Conservation (phyloP, 305 asterid species). For the Caryopteris hybrid region DNA sequence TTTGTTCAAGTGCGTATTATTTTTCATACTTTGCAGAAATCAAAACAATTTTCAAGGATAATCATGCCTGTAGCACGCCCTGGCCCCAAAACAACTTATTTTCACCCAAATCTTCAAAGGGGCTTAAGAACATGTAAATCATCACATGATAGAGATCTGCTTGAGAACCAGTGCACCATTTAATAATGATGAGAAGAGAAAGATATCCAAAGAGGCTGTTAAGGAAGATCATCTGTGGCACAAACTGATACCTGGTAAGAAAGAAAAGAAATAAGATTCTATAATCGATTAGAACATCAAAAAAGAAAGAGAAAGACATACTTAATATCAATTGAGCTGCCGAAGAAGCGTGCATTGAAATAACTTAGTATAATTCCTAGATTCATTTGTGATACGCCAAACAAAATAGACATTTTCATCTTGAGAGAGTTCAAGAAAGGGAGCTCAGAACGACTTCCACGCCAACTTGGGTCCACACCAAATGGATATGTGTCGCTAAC, state of each 20-base stretch:
- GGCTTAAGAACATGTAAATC: slow-evolving; percentile 97
- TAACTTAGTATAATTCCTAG: slow-evolving; percentile 82
- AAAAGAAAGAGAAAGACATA: slow-evolving; percentile 20
- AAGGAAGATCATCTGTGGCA: slow-evolving; percentile 90
- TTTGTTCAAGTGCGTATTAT: background rate
- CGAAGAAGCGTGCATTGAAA: slow-evolving; percentile 81
- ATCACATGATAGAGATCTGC: slow-evolving; percentile 95
- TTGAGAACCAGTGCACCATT: slow-evolving; percentile 96
- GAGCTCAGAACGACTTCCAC: slow-evolving; percentile 95
- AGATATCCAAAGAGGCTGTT: slow-evolving; percentile 96
- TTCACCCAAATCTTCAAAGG: slow-evolving; percentile 85
- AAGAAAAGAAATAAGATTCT: slow-evolving; percentile 31
- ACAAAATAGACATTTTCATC: slow-evolving; percentile 93
- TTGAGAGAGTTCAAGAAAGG: slow-evolving; percentile 94
- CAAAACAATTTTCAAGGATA: slow-evolving; percentile 16
- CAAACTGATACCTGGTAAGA: slow-evolving; percentile 78
- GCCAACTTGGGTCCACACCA: slow-evolving; percentile 99
- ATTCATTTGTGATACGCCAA: slow-evolving; percentile 91
- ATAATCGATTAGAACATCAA: slow-evolving; percentile 3
- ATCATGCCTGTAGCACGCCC: slow-evolving; percentile 78
- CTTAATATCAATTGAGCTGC: slow-evolving; percentile 72
- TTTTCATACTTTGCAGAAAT: slow-evolving; percentile 9
- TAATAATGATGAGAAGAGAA: slow-evolving; percentile 74
- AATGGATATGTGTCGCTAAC: slow-evolving; percentile 76
- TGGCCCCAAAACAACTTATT: slow-evolving; percentile 92